Percentiles rank a stretch among this genome's conserved stretches.
Evolutionary conservation across 2,329 filamentous ascomycete species (phyloP).

Genomic region (Hypoxylon sp.): DNA sequence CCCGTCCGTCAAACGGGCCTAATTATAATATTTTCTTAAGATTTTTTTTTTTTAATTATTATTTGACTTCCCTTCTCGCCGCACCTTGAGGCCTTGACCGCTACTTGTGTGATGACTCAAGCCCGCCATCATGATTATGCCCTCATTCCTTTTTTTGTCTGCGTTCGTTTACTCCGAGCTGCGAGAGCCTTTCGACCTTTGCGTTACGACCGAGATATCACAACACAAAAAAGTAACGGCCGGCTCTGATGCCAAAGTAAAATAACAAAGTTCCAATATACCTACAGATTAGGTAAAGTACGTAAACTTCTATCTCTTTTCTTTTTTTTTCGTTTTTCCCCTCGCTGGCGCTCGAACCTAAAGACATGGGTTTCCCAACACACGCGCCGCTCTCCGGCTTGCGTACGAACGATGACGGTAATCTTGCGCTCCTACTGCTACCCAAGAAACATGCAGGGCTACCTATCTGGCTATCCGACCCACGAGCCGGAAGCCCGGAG

Average conservation of each 20-base stretch:
- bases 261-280: too few relatives aligned
- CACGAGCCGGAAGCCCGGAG: background rate
- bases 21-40: slow-evolving; percentile 7
- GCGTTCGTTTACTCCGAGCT: background rate
- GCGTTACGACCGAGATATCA: slow-evolving; percentile 16
- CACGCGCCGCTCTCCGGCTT: slow-evolving; percentile 1
- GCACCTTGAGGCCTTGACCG: slow-evolving; percentile 17
- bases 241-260: slow-evolving; percentile 24
- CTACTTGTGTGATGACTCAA: slow-evolving; percentile 29
- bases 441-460: slow-evolving; percentile 8
- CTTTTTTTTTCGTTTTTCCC: too few relatives aligned
- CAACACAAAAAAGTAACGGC: slow-evolving; percentile 23
- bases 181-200: slow-evolving; percentile 13
- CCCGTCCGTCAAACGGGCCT: slow-evolving; percentile 1
- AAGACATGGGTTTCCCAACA: background rate
- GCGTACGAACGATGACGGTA: slow-evolving; percentile 16
- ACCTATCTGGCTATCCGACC: background rate
- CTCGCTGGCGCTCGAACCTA: slow-evolving; percentile 2
- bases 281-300: too few relatives aligned
- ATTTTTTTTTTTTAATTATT: background rate
- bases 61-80: background rate
- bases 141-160: slow-evolving; percentile 1
- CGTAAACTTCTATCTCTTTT: too few relatives aligned
- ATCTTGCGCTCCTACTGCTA: background rate
- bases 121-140: slow-evolving; percentile 18